Conservation (phyloP, 2,329 filamentous ascomycete genomes). For the Penicillium olsonii region DNA sequence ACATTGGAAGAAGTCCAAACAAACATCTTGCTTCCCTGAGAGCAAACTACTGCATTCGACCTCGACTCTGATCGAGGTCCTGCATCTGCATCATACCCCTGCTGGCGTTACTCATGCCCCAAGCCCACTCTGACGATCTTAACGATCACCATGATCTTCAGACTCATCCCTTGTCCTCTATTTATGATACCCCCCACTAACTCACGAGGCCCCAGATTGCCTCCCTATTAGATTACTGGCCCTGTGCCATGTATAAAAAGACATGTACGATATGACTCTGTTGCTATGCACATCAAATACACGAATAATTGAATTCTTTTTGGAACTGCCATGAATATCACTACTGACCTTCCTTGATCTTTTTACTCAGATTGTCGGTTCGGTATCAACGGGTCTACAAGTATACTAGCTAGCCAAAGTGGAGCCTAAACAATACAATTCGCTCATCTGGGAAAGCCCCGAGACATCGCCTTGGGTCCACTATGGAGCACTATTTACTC, state of each 20-base stretch:
- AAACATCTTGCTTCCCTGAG: conserved; percentile 34
- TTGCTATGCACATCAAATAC: no score
- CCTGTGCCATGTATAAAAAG: no score
- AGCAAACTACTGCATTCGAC: not conserved
- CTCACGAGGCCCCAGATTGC: not conserved
- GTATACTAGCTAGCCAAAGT: no score
- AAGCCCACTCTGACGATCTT: not conserved
- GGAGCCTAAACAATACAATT: no score
- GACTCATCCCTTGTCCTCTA: not conserved
- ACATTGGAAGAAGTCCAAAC: conserved; percentile 36
- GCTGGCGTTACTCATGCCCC: not conserved
- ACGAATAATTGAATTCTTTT: no score
- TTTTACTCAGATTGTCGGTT: no score
- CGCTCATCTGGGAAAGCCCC: no score
- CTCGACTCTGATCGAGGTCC: not conserved
- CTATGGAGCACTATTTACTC: no score
- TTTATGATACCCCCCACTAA: not conserved
- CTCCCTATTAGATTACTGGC: not conserved
- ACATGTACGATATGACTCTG: not conserved
- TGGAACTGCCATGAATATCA: no score
- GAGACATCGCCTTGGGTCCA: no score
- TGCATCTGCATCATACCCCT: not conserved
- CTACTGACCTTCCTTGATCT: no score
- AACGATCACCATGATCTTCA: not conserved
- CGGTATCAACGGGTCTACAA: not conserved